Evolutionary conservation across 148 eudicot species (phyloP), one percentile per base, ranked within the genome.

Genomic region (Rheum nobile): DNA sequence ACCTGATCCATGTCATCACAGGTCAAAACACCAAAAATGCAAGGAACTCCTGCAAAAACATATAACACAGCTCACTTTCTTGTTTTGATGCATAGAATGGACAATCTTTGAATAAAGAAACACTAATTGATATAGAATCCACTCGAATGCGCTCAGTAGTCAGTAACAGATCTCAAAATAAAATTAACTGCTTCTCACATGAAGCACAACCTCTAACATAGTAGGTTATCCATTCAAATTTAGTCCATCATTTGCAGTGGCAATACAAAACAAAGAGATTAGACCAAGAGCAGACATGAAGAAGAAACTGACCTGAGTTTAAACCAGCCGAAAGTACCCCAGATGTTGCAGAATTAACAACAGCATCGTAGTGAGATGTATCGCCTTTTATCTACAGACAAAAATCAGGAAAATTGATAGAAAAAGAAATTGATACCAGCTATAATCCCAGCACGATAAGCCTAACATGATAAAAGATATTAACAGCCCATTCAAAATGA

Each of bases 1-100:
- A 95, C 99, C 99, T 95, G 99, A 19, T 95, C 99, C 94, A 92
- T 91, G 84, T 90, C 76, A 44, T 95, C 99, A 73, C 94, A 88
- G 59, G 99, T 95, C 84, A 95, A 80, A 73, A 95, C 96, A 68
- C 94, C 97, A 82, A 95, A 95, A 78, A 95, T 78, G 88, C 99
- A 95, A 74, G 99, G 99, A 73, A 88, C 91, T 79, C 94, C 99
- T 92, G 89, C 80, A 82, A 81, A 61, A 65, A 38, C 47, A 78
- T 68, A 72, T 22, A 8, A 14, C 17, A 75, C 31, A 4, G 24
- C 70, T 74, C 39, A 74, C n/a, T 8, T 41, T 61, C 28, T 54
- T 22, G 52, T 59, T 54, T 65, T 65, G 70, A 14, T 4, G 34
- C 22, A 34, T 29, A 34, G 70, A 32, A 65, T 34, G 9, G 41